Evolutionary conservation across 1,284 basidiomycete genomes (phyloP).

Genomic region (Fomitopsis palustris): DNA sequence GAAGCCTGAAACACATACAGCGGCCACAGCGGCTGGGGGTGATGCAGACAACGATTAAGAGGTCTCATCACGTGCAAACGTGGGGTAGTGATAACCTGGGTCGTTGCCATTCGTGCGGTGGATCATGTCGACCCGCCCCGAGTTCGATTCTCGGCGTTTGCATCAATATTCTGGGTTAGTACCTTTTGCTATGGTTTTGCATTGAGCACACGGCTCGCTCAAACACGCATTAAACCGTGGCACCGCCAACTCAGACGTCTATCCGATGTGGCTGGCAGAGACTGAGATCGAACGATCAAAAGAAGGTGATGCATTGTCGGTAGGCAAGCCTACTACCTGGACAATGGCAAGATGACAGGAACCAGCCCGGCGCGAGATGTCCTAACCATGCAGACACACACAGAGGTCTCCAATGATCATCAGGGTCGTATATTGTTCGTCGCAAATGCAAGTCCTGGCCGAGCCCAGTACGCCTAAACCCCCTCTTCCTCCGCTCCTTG

Average conservation of each 20-base stretch:
- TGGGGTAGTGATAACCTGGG: constrained; percentile 1
- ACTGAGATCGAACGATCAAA: too few relatives aligned
- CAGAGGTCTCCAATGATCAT: neutral
- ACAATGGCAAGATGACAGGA: neutral
- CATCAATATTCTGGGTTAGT: neutral
- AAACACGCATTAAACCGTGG: neutral
- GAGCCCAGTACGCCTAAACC: neutral
- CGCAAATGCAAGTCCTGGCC: neutral
- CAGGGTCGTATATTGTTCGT: constrained; percentile 2
- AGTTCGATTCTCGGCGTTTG: constrained; percentile 3
- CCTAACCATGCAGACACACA: neutral
- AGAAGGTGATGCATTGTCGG: neutral
- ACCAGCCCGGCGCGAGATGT: neutral
- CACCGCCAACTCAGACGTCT: neutral
- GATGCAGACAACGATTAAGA: too few relatives aligned
- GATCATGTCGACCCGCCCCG: neutral
- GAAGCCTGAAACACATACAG: too few relatives aligned
- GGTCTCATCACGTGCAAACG: neutral
- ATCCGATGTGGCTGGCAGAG: too few relatives aligned
- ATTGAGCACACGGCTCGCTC: too few relatives aligned
- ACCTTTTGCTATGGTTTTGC: neutral
- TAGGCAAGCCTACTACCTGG: neutral
- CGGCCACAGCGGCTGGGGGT: too few relatives aligned
- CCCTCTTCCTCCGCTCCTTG: neutral
- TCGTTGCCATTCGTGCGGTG: neutral